Conservation (phyloP, 2,329 filamentous ascomycete species). For the Shiraia sp. region DNA sequence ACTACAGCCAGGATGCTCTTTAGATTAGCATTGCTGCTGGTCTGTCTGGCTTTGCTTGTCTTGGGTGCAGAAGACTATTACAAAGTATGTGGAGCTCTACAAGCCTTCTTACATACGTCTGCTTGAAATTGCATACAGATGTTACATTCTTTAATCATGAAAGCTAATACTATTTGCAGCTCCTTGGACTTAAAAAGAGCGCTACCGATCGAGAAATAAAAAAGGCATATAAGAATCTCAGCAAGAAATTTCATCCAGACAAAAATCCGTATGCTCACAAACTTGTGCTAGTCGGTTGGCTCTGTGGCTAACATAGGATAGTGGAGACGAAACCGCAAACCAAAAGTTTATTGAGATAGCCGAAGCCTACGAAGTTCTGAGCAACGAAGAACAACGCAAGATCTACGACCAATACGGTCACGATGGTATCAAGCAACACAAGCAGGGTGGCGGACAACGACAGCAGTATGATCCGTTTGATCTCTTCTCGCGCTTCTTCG, state of each 20-base stretch:
- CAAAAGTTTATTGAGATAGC: conserved; percentile 93
- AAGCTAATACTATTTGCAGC: conserved; percentile 53
- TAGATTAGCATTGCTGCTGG: conserved; percentile 48
- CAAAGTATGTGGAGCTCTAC: conserved; percentile 58
- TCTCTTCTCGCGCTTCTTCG: conserved; percentile 95
- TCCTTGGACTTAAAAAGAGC: conserved; percentile 77
- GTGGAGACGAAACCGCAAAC: conserved; percentile 76
- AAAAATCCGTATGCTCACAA: conserved; percentile 81
- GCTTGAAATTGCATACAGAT: background rate
- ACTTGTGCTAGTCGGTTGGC: background rate
- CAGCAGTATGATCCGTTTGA: conserved; percentile 81
- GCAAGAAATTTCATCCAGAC: conserved; percentile 96
- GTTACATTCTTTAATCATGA: background rate
- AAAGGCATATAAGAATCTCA: conserved; percentile 85
- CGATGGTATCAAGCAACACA: conserved; percentile 83
- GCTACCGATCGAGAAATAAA: conserved; percentile 90
- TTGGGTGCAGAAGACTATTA: conserved; percentile 72
- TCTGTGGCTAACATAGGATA: conserved; percentile 42
- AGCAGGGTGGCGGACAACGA: conserved; percentile 69
- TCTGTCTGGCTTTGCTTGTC: conserved; percentile 49
- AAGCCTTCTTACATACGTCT: background rate
- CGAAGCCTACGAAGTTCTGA: conserved; percentile 93
- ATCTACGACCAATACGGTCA: conserved; percentile 96
- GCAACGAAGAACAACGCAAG: conserved; percentile 74
- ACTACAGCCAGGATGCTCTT: conserved; percentile 46